phyloP scores from a whole-genome alignment of 768 basidiomycete genomes.

The Tulasnella sp. region DNA sequence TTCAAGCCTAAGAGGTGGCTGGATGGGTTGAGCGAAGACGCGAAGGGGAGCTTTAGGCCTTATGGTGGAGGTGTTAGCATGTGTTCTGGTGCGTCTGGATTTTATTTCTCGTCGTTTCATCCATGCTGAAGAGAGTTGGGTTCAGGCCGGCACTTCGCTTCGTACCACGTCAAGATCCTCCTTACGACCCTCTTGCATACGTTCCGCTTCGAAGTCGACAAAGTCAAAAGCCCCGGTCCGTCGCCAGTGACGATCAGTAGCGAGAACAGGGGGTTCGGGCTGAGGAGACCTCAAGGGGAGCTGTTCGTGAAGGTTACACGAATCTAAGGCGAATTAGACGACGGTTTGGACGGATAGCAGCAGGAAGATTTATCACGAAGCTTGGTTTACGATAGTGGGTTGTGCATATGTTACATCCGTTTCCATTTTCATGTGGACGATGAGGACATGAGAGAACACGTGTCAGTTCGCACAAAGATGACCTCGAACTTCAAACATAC shows the following conservation, averaged over 20 bases:
- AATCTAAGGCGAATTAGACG: background rate
- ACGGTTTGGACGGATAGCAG: too few relatives aligned
- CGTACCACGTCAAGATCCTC: conserved; percentile 24
- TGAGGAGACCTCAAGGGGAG: conserved; percentile 21
- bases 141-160: conserved; percentile 22
- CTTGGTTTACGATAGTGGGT: too few relatives aligned
- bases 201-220: conserved; percentile 21
- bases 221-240: background rate
- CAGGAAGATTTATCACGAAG: too few relatives aligned
- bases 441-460: too few relatives aligned
- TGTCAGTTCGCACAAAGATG: too few relatives aligned
- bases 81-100: conserved; percentile 2
- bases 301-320: conserved; percentile 16
- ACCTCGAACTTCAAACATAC: too few relatives aligned
- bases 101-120: too few relatives aligned
- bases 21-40: background rate
- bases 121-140: too few relatives aligned
- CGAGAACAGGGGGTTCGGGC: conserved; percentile 20
- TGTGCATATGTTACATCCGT: too few relatives aligned
- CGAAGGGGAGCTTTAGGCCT: conserved; percentile 11
- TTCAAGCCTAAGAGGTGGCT: background rate
- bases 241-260: conserved; percentile 13
- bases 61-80: conserved; percentile 21
- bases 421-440: too few relatives aligned
- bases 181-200: conserved; percentile 18